Percentiles rank a stretch among this genome's conserved stretches.
Evolutionary conservation across 73 alveolate genomes (phyloP).

Genomic region (Blepharisma japonicum): DNA sequence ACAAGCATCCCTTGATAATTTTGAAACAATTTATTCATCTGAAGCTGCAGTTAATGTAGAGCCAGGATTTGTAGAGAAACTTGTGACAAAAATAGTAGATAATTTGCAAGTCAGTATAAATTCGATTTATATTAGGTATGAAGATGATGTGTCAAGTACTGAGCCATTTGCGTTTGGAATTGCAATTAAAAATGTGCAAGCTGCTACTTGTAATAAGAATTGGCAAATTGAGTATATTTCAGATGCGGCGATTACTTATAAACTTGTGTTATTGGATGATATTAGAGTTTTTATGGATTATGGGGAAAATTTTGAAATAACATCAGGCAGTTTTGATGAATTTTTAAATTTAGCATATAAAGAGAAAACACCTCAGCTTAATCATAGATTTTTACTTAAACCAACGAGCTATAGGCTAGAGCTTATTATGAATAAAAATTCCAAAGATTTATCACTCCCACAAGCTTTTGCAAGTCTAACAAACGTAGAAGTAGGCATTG

Average conservation of each 20-base stretch:
- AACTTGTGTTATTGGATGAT: slow-evolving; percentile 26
- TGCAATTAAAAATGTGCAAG: slow-evolving; percentile 30
- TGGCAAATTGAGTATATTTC: slow-evolving; percentile 47
- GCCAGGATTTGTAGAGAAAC: slow-evolving; percentile 53
- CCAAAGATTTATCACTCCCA: slow-evolving; percentile 7
- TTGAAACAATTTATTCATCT: slow-evolving; percentile 35
- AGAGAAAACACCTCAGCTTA: slow-evolving; percentile 28
- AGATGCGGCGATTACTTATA: slow-evolving; percentile 40
- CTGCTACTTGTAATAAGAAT: slow-evolving; percentile 43
- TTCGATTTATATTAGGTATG: slow-evolving; percentile 47
- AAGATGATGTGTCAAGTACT: slow-evolving; percentile 47
- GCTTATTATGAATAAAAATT: slow-evolving; percentile 33
- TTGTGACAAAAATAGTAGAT: slow-evolving; percentile 45
- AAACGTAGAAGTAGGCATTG: slow-evolving; percentile 4
- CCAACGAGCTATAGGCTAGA: slow-evolving; percentile 28
- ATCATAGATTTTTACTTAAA: slow-evolving; percentile 36
- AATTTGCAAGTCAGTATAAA: slow-evolving; percentile 44
- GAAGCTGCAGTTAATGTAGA: slow-evolving; percentile 40
- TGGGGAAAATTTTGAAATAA: slow-evolving; percentile 19
- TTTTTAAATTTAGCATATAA: slow-evolving; percentile 8
- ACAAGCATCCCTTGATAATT: slow-evolving; percentile 35
- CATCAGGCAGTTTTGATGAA: neutral
- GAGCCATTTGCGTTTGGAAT: slow-evolving; percentile 49
- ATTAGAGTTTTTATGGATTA: slow-evolving; percentile 37
- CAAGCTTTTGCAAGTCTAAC: neutral